Conservation (phyloP, 2,329 filamentous ascomycete genomes). For the Didymella exigua region DNA sequence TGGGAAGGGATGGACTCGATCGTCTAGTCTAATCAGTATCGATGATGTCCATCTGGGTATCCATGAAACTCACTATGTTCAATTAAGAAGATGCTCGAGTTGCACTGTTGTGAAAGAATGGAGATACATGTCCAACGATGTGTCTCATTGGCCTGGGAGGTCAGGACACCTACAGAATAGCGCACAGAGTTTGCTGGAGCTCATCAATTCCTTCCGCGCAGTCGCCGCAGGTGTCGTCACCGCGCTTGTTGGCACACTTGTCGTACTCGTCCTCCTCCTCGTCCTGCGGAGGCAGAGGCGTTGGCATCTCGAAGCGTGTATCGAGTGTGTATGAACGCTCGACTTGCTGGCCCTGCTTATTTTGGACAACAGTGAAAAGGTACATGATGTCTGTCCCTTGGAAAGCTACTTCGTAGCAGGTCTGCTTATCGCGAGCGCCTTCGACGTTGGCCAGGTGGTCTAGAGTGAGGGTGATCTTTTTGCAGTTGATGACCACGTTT, state of each 20-base stretch:
- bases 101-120: too few relatives aligned
- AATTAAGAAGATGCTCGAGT: too few relatives aligned
- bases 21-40: background rate
- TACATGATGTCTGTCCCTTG: background rate
- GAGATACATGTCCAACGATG: too few relatives aligned
- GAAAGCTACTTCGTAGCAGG: background rate
- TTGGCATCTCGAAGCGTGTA: background rate
- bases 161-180: background rate
- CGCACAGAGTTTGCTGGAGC: background rate
- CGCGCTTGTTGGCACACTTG: background rate
- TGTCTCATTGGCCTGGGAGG: too few relatives aligned
- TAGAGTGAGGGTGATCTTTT: background rate
- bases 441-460: background rate
- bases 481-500: background rate
- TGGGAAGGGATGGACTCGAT: background rate
- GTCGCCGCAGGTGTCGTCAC: background rate
- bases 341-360: background rate
- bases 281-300: background rate
- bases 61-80: too few relatives aligned
- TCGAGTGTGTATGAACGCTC: slow-evolving; percentile 3
- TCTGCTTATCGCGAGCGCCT: background rate
- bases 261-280: background rate
- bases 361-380: background rate
- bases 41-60: background rate
- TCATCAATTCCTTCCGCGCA: background rate